Base-by-base conservation (phyloP, 2,329 filamentous ascomycete species). In the Cladosporium oxysporum region DNA sequence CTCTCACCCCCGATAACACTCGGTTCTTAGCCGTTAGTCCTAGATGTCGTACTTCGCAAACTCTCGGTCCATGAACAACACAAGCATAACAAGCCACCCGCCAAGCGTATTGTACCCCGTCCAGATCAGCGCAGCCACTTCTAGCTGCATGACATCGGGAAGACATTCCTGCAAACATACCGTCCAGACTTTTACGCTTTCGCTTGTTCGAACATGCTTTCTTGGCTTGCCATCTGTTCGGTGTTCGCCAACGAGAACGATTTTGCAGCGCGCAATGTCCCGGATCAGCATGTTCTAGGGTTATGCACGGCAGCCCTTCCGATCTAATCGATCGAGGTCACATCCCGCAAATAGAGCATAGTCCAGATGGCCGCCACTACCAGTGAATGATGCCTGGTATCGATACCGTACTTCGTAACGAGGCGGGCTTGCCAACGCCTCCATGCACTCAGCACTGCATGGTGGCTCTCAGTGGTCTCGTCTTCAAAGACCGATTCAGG, bases 361-460 rank as follows among this genome's bases (percentile, higher is more conserved):
- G 50, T 57, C 61, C 49, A 57, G 61, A 55, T 55, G 23, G n/a
- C 41, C 37, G 49, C 61, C 61, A 63, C 59, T 23, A 35, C 29
- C 29, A n/a, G n/a, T 35, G 26, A 11, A 50, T 50, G 26, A 57
- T 63, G 49, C 50, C 12, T 47, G 10, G 12, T 16, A 5, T n/a
- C 18, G 29, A 63, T 47, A 41, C 44, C 29, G 18, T 12, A 55
- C 8, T 18, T 23, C 35, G 21, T 63, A 37, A 31, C 61, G 29
- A 21, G 11, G 26, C 49, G 29, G 50, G 21, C 33, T 14, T 41
- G n/a, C 33, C 18, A 44, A 63, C 61, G 61, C 61, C 61, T 44
- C 61, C 35, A 63, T 55, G 61, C 37, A 47, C 37, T 63, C 49
- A 55, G 61, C 29, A 63, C 26, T 55, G 49, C 35, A 29, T 21